Conservation (phyloP, 176 grass and related monocot species). For the Puya raimondii region DNA sequence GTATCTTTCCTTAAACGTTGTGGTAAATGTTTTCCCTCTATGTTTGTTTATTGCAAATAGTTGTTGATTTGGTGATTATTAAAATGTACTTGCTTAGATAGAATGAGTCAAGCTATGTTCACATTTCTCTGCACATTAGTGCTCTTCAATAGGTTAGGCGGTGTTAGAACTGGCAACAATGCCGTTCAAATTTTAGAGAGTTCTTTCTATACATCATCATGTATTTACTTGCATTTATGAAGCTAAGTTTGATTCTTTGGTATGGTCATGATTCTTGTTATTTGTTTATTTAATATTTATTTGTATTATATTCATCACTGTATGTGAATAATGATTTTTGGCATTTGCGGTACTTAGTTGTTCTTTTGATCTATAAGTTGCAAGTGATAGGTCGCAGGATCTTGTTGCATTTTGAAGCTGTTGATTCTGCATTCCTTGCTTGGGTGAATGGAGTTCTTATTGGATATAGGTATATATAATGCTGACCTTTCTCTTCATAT, state of each 20-base stretch:
- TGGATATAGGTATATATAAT: conserved; percentile 68
- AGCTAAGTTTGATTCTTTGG: too few relatives aligned
- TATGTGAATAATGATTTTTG: neutral
- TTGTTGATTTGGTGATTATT: neutral
- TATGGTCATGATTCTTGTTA: too few relatives aligned
- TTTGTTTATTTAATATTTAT: too few relatives aligned
- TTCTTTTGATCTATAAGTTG: conserved; percentile 6
- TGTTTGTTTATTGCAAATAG: neutral
- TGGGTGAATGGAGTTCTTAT: conserved; percentile 80
- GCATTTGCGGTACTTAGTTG: neutral
- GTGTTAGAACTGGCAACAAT: too few relatives aligned
- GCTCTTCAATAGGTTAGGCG: too few relatives aligned
- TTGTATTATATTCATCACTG: too few relatives aligned
- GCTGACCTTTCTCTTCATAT: neutral
- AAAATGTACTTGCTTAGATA: too few relatives aligned
- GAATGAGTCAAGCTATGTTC: too few relatives aligned
- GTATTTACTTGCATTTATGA: too few relatives aligned
- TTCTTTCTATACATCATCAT: too few relatives aligned
- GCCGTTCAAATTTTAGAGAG: too few relatives aligned
- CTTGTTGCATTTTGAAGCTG: conserved; percentile 92
- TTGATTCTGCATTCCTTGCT: conserved; percentile 87
- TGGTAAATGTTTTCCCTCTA: conserved; percentile 5
- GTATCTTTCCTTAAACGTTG: neutral
- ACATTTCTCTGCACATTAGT: too few relatives aligned
- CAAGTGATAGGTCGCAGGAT: conserved; percentile 70